Evolutionary conservation across 2,329 filamentous ascomycete species (phyloP), one percentile per base, ranked within the genome.

Genomic region (Hymenoscyphus infarciens): DNA sequence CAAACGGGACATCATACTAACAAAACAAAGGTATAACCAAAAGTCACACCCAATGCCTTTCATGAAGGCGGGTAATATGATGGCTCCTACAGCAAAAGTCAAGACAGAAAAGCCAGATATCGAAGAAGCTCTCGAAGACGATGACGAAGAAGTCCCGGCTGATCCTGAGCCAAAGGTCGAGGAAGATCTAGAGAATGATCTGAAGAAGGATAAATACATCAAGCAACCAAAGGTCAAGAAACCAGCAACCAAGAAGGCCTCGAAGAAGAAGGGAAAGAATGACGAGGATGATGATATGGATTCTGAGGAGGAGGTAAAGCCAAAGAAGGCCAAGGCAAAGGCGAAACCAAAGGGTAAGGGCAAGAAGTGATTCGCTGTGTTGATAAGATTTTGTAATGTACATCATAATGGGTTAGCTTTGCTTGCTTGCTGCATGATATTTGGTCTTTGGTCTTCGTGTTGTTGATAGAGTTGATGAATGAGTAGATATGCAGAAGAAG

Each of bases 151-250:
- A n/a, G 87, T 87, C 38, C 77, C 85, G 1, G 78, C 77, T 16
- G 78, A 80, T 56, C 80, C 79, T 15, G 76, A 78, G n/a, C 75
- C 79, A 2, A 83, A 78, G 1, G 84, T 86, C 52, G 85, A 82
- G 1, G 88, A 88, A 0, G 89, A 91, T 3, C 88, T 91, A 13
- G 90, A 92, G 60, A 79, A 87, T n/a, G 92, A 96, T 74, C 75
- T 98, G 59, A 92, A 89, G 72, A 96, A 94, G 74, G 95, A 99
- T 77, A 98, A 97, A 76, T 97, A 96, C 72, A 93, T 98, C 74
- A 96, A 95, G 76, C 84, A 89, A 73, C 91, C 94, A 13, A 97
- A 97, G 81, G 86, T 85, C 67, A 92, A 87, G 75, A 82, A 80
- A 63, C 75, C 77, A 33, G 78, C 68, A 57, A 74, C 77, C 4